These are phyloP conservation scores for Salvia hispanica DNA, from an alignment of 257 asterid genomes.

Conservation along the genomic window DNA sequence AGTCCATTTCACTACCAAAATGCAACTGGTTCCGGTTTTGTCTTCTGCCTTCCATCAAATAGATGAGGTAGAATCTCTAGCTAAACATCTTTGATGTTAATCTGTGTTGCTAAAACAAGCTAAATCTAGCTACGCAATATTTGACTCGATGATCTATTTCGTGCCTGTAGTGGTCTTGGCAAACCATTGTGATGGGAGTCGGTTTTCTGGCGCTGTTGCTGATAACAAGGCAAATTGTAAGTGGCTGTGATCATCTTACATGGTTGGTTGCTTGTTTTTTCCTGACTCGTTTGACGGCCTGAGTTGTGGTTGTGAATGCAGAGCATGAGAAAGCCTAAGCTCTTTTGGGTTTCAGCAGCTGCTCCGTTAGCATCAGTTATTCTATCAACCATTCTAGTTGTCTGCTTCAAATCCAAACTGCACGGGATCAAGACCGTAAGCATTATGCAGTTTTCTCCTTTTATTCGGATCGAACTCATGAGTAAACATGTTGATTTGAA, in stretches of 20 bases:
- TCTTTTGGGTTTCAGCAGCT: conserved; percentile 90
- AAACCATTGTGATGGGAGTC: conserved; percentile 73
- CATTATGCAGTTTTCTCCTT: conserved; percentile 1
- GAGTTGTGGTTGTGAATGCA: conserved; percentile 35
- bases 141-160: conserved; percentile 16
- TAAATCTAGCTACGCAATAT: neutral
- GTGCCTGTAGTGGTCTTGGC: conserved; percentile 83
- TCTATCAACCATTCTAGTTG: conserved; percentile 65
- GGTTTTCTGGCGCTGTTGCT: conserved; percentile 61
- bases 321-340: conserved; percentile 74
- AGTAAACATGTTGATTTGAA: neutral
- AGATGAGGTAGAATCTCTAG: conserved; percentile 56
- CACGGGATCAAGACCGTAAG: conserved; percentile 68
- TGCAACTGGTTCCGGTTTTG: conserved; percentile 81
- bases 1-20: conserved; percentile 74
- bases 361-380: conserved; percentile 80
- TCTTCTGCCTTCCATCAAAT: conserved; percentile 64
- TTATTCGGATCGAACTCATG: neutral
- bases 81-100: too few species aligned
- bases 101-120: too few species aligned
- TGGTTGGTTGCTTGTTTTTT: conserved; percentile 7
- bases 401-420: conserved; percentile 59
- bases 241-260: conserved; percentile 27
- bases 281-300: too few species aligned
- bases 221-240: conserved; percentile 64